Evolutionary conservation across 1,284 basidiomycete species (phyloP), one percentile per base, ranked within the genome.

Genomic region (Mycosarcoma maydis): DNA sequence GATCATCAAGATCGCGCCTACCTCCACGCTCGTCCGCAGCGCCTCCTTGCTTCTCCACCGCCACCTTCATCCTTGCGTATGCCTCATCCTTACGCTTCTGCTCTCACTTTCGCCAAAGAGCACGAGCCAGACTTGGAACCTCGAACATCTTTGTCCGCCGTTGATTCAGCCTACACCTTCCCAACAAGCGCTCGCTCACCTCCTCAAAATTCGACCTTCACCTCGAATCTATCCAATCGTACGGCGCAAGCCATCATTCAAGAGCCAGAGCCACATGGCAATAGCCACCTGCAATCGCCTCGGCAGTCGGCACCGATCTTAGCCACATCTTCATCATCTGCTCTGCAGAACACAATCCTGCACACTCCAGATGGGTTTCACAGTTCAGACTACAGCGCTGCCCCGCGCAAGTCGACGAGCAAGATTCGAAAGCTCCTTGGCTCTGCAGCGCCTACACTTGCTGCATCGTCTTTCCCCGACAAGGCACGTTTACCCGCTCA

Each of bases 391-490:
- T 44, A 43, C 27, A 22, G 26, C 10, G 51, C 47, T 17, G 32
- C 42, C 9, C 29, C 48, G 14, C 46, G 59, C 26, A 67, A 57
- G 37, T 60, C 57, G 2, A 27, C 57, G 44, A 60, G 33, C 57
- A 67, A 57, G 49, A 60, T 61, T 26, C 64, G 52, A n/a, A 56
- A 57, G 14, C 41, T 67, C 16, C 49, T 67, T 4, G 52, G 64
- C 19, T 13, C 19, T n/a, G 64, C 60, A 17, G 37, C 49, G 7
- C 34, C 57, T 23, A 27, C 39, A 7, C 49, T 38, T 9, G 45
- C 22, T 11, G 23, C 32, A 22, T 32, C 44, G 9, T 39, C 49
- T 8, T 30, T 48, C 14, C 45, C 45, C 7, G 45, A 44, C 5
- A 40, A 34, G 44, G 36, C 40, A 19, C 26, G 27, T 3, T 10